Evolutionary conservation across 108 stramenopile genomes (phyloP), one percentile per base, ranked within the genome.

Genomic region (Schizochytrium sp.): DNA sequence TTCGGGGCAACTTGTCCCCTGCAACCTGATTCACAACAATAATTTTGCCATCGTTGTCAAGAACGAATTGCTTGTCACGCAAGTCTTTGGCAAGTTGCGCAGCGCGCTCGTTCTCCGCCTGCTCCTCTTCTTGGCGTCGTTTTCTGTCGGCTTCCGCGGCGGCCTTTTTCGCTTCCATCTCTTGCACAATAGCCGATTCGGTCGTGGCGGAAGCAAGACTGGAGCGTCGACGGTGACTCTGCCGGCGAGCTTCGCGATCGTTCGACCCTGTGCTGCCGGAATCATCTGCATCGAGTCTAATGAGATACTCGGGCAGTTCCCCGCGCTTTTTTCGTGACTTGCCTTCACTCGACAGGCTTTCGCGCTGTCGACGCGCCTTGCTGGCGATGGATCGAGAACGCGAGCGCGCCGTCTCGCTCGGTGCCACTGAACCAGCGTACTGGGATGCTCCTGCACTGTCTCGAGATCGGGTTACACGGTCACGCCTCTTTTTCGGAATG

Each of bases 381-480:
- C 76, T 83, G 6, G 76, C 6, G 6, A 83, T 45, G 48, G 76
- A 83, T 23, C 51, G 12, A 6, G 76, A 21, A 14, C 51, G 19
- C 25, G 76, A 83, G 12, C 76, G 76, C 51, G 43, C 76, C 28
- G 76, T 53, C n/a, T 83, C 76, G 76, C 76, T 83, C 14, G 76
- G 76, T 2, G 18, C 6, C 14, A 53, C n/a, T 47, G 76, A 83
- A 19, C 23, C 45, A 16, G 48, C 25, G 25, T 53, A 43, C 14
- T 41, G 63, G 19, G 76, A 47, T 18, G 12, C 18, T 25, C 19
- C 43, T 12, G 12, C 6, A 12, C 51, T 28, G 19, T 47, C 45
- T 10, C 51, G 76, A 14, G 45, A 53, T 34, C 48, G 12, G 51
- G 51, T 18, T 14, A 2, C 48, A 14, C 51, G 45, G 16, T 21